Evolutionary conservation across 257 asterid species (phyloP).

Genomic region (Solanum chiquidenum): DNA sequence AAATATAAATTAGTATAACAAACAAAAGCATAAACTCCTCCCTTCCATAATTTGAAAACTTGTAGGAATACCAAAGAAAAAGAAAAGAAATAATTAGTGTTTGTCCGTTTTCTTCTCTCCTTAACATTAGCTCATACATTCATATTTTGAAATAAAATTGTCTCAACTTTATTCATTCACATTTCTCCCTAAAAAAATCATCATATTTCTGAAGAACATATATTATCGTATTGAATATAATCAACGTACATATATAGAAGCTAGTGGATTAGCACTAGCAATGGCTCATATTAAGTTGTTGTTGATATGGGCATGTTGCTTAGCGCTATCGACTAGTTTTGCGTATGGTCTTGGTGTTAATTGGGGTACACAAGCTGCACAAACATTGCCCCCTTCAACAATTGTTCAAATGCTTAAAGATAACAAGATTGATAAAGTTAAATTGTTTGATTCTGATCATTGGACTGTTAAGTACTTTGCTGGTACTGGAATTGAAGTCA

Average conservation of each 20-base stretch:
- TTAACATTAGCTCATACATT: background rate
- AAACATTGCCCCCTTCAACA: slow-evolving; percentile 23
- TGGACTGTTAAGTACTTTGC: slow-evolving; percentile 41
- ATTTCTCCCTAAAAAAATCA: background rate
- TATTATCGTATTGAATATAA: background rate
- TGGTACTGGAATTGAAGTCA: slow-evolving; percentile 61
- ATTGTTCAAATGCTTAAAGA: slow-evolving; percentile 49
- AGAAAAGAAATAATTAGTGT: background rate
- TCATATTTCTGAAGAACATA: background rate
- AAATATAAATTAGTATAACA: background rate
- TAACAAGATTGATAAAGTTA: slow-evolving; percentile 36
- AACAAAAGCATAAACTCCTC: background rate
- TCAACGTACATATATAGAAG: background rate
- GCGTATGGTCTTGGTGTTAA: slow-evolving; percentile 47
- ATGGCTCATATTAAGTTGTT: background rate
- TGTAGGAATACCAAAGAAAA: background rate
- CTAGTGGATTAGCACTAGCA: slow-evolving; percentile 1
- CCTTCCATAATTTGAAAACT: background rate
- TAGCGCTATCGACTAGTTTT: background rate
- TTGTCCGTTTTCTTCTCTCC: background rate
- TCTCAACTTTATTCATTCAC: background rate
- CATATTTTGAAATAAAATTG: background rate
- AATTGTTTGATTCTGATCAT: slow-evolving; percentile 52
- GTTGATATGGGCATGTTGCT: background rate
- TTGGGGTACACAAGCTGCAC: slow-evolving; percentile 68